Conservation (phyloP, 1,284 basidiomycete genomes). For the Ceratobasidium sp. region DNA sequence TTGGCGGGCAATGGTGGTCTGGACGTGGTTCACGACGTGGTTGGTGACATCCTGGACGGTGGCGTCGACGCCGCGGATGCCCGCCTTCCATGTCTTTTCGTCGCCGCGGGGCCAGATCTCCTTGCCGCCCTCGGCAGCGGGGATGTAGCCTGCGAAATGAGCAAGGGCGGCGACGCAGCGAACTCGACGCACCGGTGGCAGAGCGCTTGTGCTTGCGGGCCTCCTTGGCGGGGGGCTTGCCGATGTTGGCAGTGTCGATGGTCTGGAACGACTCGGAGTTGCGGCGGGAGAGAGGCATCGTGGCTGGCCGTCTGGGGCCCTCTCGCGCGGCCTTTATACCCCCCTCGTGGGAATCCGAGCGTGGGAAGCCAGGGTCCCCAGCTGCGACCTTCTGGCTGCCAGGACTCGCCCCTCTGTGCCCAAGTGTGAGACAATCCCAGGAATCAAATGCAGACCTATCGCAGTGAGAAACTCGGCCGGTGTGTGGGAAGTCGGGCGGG, state of each 20-base stretch:
- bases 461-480: background rate
- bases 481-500: background rate
- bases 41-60: conserved; percentile 67
- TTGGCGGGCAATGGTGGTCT: conserved; percentile 87
- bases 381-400: background rate
- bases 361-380: conserved; percentile 1
- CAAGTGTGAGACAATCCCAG: background rate
- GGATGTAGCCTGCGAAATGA: conserved; percentile 68
- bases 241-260: conserved; percentile 70
- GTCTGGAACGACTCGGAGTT: conserved; percentile 42
- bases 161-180: no score
- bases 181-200: conserved; percentile 69
- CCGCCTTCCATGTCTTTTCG: conserved; percentile 80
- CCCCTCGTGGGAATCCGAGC: conserved; percentile 9
- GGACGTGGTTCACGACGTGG: conserved; percentile 84
- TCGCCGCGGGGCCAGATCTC: conserved; percentile 89
- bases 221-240: conserved; percentile 56
- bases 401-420: no score
- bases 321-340: background rate
- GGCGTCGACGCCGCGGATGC: conserved; percentile 66
- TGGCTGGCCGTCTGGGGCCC: background rate
- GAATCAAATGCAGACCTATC: background rate
- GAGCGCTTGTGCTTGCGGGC: conserved; percentile 76
- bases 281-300: conserved; percentile 16
- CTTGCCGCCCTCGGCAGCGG: conserved; percentile 75